Conservation (phyloP, 352 stramenopile genomes). For the Globisporangium spiculum region DNA sequence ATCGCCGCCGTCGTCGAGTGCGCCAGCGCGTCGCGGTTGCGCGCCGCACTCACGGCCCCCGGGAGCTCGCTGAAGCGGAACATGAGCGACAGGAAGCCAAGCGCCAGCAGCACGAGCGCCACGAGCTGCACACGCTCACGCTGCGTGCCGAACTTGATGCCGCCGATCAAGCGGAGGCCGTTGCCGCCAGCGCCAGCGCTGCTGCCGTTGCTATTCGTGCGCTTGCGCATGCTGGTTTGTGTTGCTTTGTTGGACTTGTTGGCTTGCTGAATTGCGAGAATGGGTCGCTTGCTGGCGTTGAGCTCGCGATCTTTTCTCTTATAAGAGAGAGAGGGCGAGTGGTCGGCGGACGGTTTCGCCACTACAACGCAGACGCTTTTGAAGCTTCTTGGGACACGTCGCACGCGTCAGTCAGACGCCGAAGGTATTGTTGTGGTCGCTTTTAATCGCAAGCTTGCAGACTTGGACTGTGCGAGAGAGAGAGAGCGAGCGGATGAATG, state of each 20-base stretch:
- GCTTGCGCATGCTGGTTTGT: slow-evolving; percentile 1
- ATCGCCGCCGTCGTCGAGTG: slow-evolving; percentile 3
- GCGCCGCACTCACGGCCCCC: background rate
- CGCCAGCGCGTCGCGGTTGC: slow-evolving; percentile 1
- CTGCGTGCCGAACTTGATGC: background rate
- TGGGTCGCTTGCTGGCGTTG: background rate
- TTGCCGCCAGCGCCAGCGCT: background rate
- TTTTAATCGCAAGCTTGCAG: too few species aligned
- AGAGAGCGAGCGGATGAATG: too few species aligned
- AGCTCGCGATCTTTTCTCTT: background rate
- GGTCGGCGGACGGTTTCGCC: background rate
- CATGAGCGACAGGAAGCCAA: slow-evolving; percentile 1
- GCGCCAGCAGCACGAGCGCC: background rate
- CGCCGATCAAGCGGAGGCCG: background rate
- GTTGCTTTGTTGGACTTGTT: background rate
- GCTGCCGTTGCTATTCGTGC: background rate
- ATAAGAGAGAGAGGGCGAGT: too few species aligned
- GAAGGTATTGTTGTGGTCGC: too few species aligned
- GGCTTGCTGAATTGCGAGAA: background rate
- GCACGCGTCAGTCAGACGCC: too few species aligned
- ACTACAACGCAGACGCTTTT: too few species aligned
- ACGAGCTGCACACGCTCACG: slow-evolving; percentile 12
- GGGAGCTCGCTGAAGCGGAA: slow-evolving; percentile 10
- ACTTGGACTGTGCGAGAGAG: too few species aligned
- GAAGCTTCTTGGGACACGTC: too few species aligned